Base-by-base conservation (phyloP, 2,329 filamentous ascomycete species). In the Coleophoma crateriformis region DNA sequence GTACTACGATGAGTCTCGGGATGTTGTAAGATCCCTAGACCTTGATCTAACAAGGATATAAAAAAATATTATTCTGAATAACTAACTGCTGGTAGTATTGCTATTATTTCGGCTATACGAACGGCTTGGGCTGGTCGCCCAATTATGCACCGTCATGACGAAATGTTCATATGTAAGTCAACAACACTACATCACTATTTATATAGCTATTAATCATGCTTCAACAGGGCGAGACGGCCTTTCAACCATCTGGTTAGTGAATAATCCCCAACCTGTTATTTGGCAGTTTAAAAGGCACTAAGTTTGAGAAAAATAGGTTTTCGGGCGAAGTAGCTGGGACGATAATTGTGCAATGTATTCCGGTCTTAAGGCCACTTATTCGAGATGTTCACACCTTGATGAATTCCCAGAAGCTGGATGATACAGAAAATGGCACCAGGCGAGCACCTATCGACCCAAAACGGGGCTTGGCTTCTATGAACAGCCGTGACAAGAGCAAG, bases 321-420 rank as follows among this genome's bases (percentile, higher is more conserved):
- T 76, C 73, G 0, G 75, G 74, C 14, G 76, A 79, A 60, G 66
- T 78, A 47, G 68, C 73, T 10, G 75, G 75, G 47, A 78, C 76
- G 22, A 76, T 79, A 54, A 77, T 79, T 39, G 76, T 78, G 4
- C 75, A 78, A 55, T 78, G 73, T 51, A 72, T 79, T 2, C 76
- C 76, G 2, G 70, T 79, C 14, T 57, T 78, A 7, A 70, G 76
- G 8, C 73, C 75, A 0, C 67, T 78, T 19, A 53, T 78, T 35
- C 65, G 67, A 40, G 69, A 73, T 33, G 60, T 72, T 8, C 64
- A 68, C 50, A 67, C 65, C 1, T 67, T 68, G 0, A 50, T 72
- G 32, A 67, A 66, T 3, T 70, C 66, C 3, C 66, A 6, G 37
- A 13, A 12, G 10, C 37, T 39, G 37, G 19, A 19, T 12, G 37